Evolutionary conservation across 2,329 filamentous ascomycete genomes (phyloP), one percentile per base, ranked within the genome.

Genomic region (Gaeumannomyces sp.): DNA sequence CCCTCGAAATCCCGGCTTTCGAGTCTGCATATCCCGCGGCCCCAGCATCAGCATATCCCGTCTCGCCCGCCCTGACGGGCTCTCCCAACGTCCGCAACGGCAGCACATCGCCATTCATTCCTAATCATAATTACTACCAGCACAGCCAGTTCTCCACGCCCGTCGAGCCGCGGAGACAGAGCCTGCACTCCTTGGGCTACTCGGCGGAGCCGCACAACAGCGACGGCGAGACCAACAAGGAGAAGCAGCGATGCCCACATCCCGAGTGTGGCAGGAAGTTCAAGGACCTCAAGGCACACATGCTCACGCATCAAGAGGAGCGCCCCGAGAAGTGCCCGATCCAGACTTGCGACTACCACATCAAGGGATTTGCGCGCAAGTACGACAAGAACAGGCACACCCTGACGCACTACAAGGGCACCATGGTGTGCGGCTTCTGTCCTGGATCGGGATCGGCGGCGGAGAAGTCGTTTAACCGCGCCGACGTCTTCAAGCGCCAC

Each of bases 361-460:
- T 85, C 73, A 97, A 97, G 78, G 93, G 93, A 4, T 97, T 97
- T 73, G 93, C 93, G 14, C 85, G 93, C 71, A 97, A 97, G 78
- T 97, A 97, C 75, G 93, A 97, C 81, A 96, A 96, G 83, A 97
- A 97, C 78, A 83, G 93, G 59, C 93, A 97, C 76, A 96, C 93
- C 6, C 78, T 97, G 68, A 97, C 93, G 6, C 93, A 97, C 76
- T 97, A 97, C 84, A 97, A 97, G 79, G 93, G 93, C 57, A 97
- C 91, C 61, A 97, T 97, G 93, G 92, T 97, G 29, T 97, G 93
- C 74, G 93, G 92, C 35, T 97, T 97, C 80, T 97, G 93, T 72
- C 92, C 93, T 1, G 92, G 92, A 45, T 92, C 91, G 33, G 93
- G 93, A 4, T 94, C 92, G 5, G 86, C 92, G 10, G 90, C 90